Evolutionary conservation across 2,329 filamentous ascomycete genomes (phyloP).

Genomic region (Colletotrichum sp.): DNA sequence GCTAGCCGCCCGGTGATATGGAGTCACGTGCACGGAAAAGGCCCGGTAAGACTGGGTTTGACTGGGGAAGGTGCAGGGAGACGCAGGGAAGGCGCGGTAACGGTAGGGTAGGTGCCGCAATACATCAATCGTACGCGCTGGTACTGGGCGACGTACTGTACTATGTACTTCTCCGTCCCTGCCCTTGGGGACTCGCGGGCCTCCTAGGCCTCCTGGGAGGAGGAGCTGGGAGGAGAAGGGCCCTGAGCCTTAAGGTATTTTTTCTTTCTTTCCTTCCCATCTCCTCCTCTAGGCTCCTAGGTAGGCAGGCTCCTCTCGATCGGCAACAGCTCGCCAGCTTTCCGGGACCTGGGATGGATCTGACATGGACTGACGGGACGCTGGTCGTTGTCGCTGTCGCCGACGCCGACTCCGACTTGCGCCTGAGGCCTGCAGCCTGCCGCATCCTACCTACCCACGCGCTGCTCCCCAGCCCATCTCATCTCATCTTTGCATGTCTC

Average conservation of each 20-base stretch:
- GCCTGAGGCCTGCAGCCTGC: not conserved
- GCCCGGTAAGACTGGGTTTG: not conserved
- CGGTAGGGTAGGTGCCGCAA: not conserved
- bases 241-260: not conserved
- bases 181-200: not conserved
- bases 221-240: not conserved
- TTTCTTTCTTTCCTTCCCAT: not conserved
- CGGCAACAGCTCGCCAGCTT: not conserved
- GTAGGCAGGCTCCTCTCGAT: not conserved
- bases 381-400: not conserved
- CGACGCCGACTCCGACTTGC: not conserved
- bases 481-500: not conserved
- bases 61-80: not conserved
- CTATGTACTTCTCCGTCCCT: not conserved
- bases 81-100: slow-evolving; percentile 2
- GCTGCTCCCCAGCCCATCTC: not conserved
- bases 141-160: not conserved
- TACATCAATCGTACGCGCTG: not conserved
- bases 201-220: not conserved
- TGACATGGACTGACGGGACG: not conserved
- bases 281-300: not conserved
- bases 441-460: not conserved
- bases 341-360: not conserved
- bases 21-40: slow-evolving; percentile 14
- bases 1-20: not conserved